Evolutionary conservation across 2,329 filamentous ascomycete species (phyloP), one percentile per base, ranked within the genome.

Genomic region (Trichoderma guizhouense): DNA sequence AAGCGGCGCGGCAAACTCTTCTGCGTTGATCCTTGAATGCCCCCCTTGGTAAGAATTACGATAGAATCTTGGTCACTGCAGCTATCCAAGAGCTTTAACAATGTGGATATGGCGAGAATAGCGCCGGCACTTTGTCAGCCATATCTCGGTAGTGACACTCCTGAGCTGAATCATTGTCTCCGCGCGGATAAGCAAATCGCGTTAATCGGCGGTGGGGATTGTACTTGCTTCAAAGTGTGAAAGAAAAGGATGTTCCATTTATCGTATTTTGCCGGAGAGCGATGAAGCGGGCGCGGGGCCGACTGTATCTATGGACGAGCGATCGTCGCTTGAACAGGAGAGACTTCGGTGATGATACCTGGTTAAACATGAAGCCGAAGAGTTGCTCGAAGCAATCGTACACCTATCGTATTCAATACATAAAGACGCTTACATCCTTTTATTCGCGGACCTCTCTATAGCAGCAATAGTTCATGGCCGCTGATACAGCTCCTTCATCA

Each of bases 391-490:
- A 15, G 53, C 0, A 14, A 14, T 9, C 7, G 12, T n/a, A 24
- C n/a, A n/a, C n/a, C n/a, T n/a, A 2, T 26, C 28, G n/a, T 1
- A 2, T 26, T 9, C 3, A n/a, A 18, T 58, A 43, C 9, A 47
- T 18, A 58, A 28, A 24, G 26, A 26, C 1, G 2, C 0, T 14
- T 8, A 8, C 0, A 8, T 24, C 5, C n/a, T 39, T 68, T 28
- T 28, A 28, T 5, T 28, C 6, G 28, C 2, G 3, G 1, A 2
- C 6, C 1, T 14, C 4, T 14, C 3, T n/a, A 2, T 7, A n/a
- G 1, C 6, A 8, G 2, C 9, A 24, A 47, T 7, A 43, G 5
- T 12, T 21, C 9, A 21, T 14, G 7, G 18, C 28, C 9, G 2
- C 12, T 4, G 7, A 28, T 12, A 28, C 7, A 32, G 21, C n/a